Evolutionary conservation across 2,329 filamentous ascomycete species (phyloP), one percentile per base, ranked within the genome.

Genomic region (Cladosporium sphaerospermum): DNA sequence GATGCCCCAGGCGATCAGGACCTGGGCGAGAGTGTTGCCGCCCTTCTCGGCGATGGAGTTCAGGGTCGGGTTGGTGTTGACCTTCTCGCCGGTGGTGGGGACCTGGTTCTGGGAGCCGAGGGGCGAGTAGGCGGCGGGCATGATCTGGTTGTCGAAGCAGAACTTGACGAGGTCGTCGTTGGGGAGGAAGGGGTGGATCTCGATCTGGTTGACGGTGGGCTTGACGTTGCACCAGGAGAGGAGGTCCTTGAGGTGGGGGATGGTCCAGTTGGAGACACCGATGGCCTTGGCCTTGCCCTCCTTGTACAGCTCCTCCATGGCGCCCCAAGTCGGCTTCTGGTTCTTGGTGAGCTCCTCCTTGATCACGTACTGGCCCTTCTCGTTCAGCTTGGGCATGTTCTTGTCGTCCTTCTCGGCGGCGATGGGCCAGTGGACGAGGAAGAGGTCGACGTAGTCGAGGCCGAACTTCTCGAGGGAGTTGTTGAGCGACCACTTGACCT

Each of bases 41-140:
- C 76, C 77, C 67, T 79, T 79, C 60, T 78, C 67, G 39, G 81
- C 81, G 36, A 84, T 77, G 31, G 71, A 74, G 66, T 79, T 82
- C 53, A 86, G 73, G 0, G 75, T 78, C 61, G 73, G 72, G 71
- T 86, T 79, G 58, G 78, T 78, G 58, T 75, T 73, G 54, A 83
- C 79, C 62, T 79, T 84, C 74, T 88, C 84, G 59, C 84, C 84
- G 7, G 82, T 85, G 56, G 69, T 80, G 50, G 83, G 83, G 16
- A 86, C 80, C 70, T 86, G 83, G 73, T 85, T 83, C 70, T 86
- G 83, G 16, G 81, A 84, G 39, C 83, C 83, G 5, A 88, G 72
- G 1, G 82, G 79, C 0, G 64, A 75, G 71, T 80, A 82, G 1
- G 78, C 79, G 43, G 72, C 67, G 36, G 76, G 72, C 49, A 80